phyloP scores from a whole-genome alignment of 2,329 filamentous ascomycete species.

The Apiospora malaysiana region DNA sequence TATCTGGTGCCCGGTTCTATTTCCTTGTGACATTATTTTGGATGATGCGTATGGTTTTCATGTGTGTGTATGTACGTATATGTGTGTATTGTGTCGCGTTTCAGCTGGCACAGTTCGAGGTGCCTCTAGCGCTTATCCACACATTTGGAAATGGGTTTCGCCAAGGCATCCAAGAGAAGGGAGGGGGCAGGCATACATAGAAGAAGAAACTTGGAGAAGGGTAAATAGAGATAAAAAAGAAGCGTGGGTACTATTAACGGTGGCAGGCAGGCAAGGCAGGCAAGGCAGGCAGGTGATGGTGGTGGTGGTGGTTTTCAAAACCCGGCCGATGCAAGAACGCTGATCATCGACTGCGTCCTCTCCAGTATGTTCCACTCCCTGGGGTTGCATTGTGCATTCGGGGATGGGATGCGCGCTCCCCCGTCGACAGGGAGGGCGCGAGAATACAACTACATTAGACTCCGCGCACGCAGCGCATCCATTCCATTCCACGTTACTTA shows the following conservation, averaged over 20 bases:
- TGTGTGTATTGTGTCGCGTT: not conserved
- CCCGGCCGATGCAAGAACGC: conserved; percentile 4
- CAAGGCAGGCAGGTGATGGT: too few species aligned
- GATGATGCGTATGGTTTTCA: not conserved
- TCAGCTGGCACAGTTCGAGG: not conserved
- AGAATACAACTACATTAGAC: not conserved
- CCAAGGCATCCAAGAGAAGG: not conserved
- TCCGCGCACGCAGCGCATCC: conserved; percentile 12
- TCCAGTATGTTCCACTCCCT: not conserved
- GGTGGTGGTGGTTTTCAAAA: not conserved
- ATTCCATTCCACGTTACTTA: conserved; percentile 10
- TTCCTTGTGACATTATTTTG: not conserved
- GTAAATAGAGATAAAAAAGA: not conserved
- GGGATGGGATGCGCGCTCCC: not conserved
- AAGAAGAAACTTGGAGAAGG: not conserved
- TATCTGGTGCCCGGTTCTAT: not conserved
- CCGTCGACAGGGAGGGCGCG: not conserved
- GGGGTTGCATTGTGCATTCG: not conserved
- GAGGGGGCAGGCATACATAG: not conserved
- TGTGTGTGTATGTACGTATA: not conserved
- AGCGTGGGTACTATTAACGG: conserved; percentile 11
- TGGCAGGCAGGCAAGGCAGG: not conserved
- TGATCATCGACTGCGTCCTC: not conserved
- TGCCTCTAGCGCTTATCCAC: not conserved
- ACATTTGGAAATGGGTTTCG: not conserved